Percentiles rank a stretch among this genome's conserved stretches.
Evolutionary conservation across 495 filamentous ascomycete species (phyloP).

Genomic region (Neurospora discreta): DNA sequence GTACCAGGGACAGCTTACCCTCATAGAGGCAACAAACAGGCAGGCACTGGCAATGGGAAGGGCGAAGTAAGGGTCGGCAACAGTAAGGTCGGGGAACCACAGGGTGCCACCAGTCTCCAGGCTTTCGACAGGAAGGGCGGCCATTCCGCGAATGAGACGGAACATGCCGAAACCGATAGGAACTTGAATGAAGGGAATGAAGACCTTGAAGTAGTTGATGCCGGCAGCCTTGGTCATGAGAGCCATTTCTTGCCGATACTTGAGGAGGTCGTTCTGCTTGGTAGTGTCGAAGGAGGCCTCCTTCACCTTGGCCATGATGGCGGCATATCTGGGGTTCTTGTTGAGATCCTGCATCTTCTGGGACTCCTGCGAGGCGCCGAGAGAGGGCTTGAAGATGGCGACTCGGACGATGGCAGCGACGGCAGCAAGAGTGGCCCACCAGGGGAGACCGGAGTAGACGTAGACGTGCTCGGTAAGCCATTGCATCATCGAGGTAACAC

Average conservation of each 20-base stretch:
- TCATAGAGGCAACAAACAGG: constrained; percentile 42
- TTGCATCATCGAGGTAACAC: constrained; percentile 58
- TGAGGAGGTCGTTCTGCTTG: constrained; percentile 34
- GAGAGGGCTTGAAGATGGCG: constrained; percentile 49
- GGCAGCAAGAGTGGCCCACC: constrained; percentile 65
- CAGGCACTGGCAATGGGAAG: constrained; percentile 48
- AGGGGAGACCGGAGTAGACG: constrained; percentile 58
- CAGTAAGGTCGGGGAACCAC: constrained; percentile 75
- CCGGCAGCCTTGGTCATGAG: constrained; percentile 41
- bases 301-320: constrained; percentile 35
- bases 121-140: constrained; percentile 65
- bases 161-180: constrained; percentile 72
- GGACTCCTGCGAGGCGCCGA: constrained; percentile 46
- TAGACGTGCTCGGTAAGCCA: constrained; percentile 72
- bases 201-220: constrained; percentile 38
- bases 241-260: constrained; percentile 33
- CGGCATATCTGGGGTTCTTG: constrained; percentile 35
- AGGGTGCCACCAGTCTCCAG: constrained; percentile 53
- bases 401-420: constrained; percentile 55
- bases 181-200: constrained; percentile 52
- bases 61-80: constrained; percentile 62
- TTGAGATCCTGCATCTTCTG: constrained; percentile 44
- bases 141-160: constrained; percentile 64
- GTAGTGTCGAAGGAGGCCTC: constrained; percentile 28
- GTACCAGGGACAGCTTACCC: constrained; percentile 34